phyloP scores from a whole-genome alignment of 352 stramenopile species.

The Globisporangium okanoganense region DNA sequence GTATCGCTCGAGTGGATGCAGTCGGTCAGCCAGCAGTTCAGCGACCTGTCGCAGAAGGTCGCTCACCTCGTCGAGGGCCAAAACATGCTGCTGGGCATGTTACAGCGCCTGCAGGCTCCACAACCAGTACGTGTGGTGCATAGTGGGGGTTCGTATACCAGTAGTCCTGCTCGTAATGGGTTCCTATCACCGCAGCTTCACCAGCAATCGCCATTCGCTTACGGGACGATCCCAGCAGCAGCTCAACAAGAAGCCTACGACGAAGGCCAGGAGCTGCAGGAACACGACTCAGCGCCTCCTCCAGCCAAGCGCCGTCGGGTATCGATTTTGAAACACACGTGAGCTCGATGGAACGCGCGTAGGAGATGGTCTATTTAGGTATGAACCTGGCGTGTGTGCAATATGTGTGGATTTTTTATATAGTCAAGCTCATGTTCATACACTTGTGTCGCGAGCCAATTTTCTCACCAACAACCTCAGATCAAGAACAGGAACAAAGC shows the following conservation, averaged over 20 bases:
- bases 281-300: neutral
- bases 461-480: neutral
- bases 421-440: neutral
- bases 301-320: slow-evolving; percentile 7
- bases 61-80: slow-evolving; percentile 8
- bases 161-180: neutral
- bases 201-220: neutral
- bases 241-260: neutral
- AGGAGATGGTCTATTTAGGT: neutral
- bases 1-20: slow-evolving; percentile 14
- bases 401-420: neutral
- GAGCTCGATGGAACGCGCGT: neutral
- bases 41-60: slow-evolving; percentile 11
- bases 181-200: neutral
- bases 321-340: neutral
- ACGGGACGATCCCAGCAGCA: neutral
- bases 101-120: slow-evolving; percentile 8
- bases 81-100: slow-evolving; percentile 13
- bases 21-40: slow-evolving; percentile 5
- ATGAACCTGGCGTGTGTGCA: neutral
- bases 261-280: neutral
- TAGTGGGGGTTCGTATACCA: neutral
- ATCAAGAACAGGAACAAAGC: slow-evolving; percentile 64
- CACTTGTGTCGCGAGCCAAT: neutral
- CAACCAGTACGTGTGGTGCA: neutral